Conservation (phyloP, 768 basidiomycete species). For the Saitozyma sp. region DNA sequence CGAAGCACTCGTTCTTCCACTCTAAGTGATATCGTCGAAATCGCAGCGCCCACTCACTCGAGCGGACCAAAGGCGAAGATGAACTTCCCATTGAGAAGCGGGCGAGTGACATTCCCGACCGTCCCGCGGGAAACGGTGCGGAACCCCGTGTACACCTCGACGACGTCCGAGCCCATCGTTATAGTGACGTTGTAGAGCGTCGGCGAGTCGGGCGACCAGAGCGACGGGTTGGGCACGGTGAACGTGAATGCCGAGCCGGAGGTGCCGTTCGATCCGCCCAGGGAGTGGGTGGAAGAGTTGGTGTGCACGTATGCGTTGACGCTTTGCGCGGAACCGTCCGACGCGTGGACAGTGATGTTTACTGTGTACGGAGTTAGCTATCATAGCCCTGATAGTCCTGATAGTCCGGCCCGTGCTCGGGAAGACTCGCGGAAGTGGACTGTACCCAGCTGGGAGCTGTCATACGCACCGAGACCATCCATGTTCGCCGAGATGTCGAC, state of each 20-base stretch:
- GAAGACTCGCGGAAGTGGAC: not conserved
- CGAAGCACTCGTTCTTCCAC: not conserved
- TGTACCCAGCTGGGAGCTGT: not conserved
- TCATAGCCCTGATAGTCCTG: not conserved
- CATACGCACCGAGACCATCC: conserved; percentile 19
- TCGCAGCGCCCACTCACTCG: conserved; percentile 14
- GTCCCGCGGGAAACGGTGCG: conserved; percentile 14
- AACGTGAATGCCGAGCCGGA: conserved; percentile 16
- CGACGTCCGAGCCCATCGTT: conserved; percentile 21
- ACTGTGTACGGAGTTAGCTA: conserved; percentile 3
- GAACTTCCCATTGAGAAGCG: conserved; percentile 24
- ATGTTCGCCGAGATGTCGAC: conserved; percentile 23
- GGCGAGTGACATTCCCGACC: conserved; percentile 18
- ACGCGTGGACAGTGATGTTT: conserved; percentile 6
- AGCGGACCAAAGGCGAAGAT: conserved; percentile 26
- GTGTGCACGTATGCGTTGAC: not conserved
- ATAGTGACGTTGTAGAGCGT: conserved; percentile 24
- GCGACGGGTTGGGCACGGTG: conserved; percentile 11
- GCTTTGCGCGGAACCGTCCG: not conserved
- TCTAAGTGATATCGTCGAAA: too few relatives aligned
- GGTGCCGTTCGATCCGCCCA: not conserved
- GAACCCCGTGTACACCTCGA: conserved; percentile 22
- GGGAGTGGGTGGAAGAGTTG: not conserved
- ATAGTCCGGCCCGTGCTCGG: too few relatives aligned
- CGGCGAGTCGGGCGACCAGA: conserved; percentile 25